Evolutionary conservation across 768 basidiomycete species (phyloP), one percentile per base, ranked within the genome.

Genomic region (Mycena alexandri): DNA sequence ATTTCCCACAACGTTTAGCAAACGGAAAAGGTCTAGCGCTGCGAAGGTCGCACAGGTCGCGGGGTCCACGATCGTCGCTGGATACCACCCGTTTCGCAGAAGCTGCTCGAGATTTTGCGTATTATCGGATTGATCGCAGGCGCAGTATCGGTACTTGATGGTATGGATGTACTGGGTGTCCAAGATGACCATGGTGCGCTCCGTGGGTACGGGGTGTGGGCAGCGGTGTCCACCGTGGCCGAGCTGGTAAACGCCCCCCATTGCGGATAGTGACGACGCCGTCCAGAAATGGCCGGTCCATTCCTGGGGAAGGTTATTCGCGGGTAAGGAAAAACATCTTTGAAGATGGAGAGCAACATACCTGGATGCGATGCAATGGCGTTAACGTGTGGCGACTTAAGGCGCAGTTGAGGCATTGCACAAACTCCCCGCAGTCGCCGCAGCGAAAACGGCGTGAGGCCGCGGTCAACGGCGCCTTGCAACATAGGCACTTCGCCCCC

Each of bases 201-300:
- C 22, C 53, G n/a, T n/a, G n/a, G n/a, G 29, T 29, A 44, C 11
- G 10, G 38, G 36, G 8, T 22, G 29, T 2, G 16, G 17, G n/a
- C 62, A 63, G 2, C 1, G 24, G 14, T n/a, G 21, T 1, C 62
- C 62, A 12, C 48, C 42, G 22, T 63, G 62, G 0, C 62, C 44
- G 1, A 63, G 42, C 53, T 63, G 62, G 36, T 63, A 63, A 9
- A 63, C 53, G 12, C 17, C n/a, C 14, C 62, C 53, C 9, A 56
- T 8, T 1, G 6, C 29, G 5, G 17, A 5, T 19, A 51, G 10
- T 1, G 21, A 13, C 3, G 10, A 14, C 2, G 5, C 5, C 24
- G 11, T 17, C 63, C 63, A 65, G 36, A 50, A 65, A 5, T 34
- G 5, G 4, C 56, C 63, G 13, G 5, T 58, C 63, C 63, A 65